A percentile compares a stretch with the other conserved stretches of the same genome.
Conservation (phyloP, 2,329 filamentous ascomycete species). For the Fusarium sp. region DNA sequence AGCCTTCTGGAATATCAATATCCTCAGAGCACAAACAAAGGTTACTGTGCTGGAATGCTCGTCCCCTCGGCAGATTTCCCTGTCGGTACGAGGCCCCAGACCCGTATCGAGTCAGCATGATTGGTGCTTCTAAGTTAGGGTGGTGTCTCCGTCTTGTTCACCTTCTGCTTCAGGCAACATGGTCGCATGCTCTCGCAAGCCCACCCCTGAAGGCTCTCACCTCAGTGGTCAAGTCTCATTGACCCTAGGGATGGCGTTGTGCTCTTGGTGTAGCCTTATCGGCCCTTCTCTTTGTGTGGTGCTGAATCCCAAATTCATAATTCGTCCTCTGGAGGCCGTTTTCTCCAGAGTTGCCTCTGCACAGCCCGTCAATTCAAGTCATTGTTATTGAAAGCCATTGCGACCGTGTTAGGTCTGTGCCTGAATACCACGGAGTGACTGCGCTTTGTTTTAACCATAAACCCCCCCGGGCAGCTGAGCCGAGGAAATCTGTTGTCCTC, state of each 20-base stretch:
- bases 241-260: conserved; percentile 36
- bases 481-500: conserved; percentile 31
- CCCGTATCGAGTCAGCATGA: conserved; percentile 45
- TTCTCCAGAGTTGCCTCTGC: conserved; percentile 20
- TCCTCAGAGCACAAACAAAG: conserved; percentile 1
- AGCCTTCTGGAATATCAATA: conserved; percentile 46
- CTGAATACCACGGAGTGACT: conserved; percentile 7
- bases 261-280: conserved; percentile 35
- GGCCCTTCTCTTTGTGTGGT: conserved; percentile 39
- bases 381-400: not conserved
- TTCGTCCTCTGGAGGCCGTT: conserved; percentile 9
- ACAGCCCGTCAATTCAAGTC: conserved; percentile 7
- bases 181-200: conserved; percentile 50
- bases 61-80: conserved; percentile 43
- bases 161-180: conserved; percentile 51
- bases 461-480: conserved; percentile 16
- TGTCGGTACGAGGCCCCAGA: conserved; percentile 37
- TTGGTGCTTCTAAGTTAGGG: conserved; percentile 46
- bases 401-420: conserved; percentile 11
- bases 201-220: conserved; percentile 39
- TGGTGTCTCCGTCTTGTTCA: conserved; percentile 49
- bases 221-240: conserved; percentile 44
- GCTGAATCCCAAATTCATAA: conserved; percentile 31
- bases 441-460: conserved; percentile 15
- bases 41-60: conserved; percentile 34